These are phyloP conservation scores for Novakomyces olei DNA, from an alignment of 805 yeast species.

Conservation along the genomic window DNA sequence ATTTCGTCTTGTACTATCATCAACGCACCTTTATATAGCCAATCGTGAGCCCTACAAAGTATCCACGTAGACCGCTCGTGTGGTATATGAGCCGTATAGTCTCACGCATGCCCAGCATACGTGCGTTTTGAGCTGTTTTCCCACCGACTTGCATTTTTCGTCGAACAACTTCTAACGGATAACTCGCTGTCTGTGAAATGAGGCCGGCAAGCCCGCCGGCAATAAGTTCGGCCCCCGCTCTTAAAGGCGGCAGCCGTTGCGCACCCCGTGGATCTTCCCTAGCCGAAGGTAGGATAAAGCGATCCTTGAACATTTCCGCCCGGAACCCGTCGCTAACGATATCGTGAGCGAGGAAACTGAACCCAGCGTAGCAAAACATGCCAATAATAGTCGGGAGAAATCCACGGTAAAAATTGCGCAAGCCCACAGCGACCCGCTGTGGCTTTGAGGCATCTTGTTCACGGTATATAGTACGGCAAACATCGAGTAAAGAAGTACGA, in stretches of 20 bases:
- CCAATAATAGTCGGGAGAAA: conserved; percentile 85
- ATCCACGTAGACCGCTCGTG: conserved; percentile 69
- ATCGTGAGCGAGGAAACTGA: conserved; percentile 87
- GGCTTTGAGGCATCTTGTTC: conserved; percentile 3
- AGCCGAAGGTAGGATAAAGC: background rate
- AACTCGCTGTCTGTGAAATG: conserved; percentile 87
- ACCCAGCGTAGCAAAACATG: conserved; percentile 96
- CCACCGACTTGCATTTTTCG: conserved; percentile 93
- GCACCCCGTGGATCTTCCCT: conserved; percentile 14
- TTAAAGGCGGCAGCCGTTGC: conserved; percentile 36
- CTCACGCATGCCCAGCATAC: conserved; percentile 28
- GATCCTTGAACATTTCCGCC: conserved; percentile 18
- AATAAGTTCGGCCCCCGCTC: conserved; percentile 72
- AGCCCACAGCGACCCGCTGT: conserved; percentile 6
- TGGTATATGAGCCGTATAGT: conserved; percentile 39
- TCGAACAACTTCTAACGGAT: conserved; percentile 86
- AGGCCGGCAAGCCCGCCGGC: conserved; percentile 97
- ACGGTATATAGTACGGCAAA: conserved; percentile 5
- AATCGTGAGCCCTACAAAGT: conserved; percentile 81
- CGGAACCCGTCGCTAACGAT: conserved; percentile 68
- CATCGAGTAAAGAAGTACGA: conserved; percentile 5
- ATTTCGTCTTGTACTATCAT: too few species aligned
- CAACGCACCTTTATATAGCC: conserved; percentile 70
- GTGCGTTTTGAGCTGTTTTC: conserved; percentile 23
- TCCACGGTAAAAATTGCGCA: conserved; percentile 73